Conservation (phyloP, 148 eudicot species). For the Chenopodium berlandieri region DNA sequence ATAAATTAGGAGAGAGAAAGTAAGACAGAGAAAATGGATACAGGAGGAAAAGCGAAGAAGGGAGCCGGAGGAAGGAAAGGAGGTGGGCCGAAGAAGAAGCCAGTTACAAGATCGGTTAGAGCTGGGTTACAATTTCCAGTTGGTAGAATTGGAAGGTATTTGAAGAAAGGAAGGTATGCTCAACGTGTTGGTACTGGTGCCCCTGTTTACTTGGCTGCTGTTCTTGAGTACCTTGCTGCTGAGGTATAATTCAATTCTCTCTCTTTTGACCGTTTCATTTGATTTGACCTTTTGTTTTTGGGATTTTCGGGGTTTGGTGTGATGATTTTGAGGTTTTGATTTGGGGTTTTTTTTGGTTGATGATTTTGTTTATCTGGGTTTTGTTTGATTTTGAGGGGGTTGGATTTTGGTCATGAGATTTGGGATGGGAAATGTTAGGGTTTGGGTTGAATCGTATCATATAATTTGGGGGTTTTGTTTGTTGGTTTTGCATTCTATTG, state of each 20-base stretch:
- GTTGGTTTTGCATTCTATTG: not conserved
- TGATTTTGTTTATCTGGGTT: not conserved
- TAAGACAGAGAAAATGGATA: slow-evolving; percentile 13
- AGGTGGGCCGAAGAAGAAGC: slow-evolving; percentile 33
- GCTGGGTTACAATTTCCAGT: slow-evolving; percentile 30
- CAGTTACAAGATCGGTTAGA: slow-evolving; percentile 22
- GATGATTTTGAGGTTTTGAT: not conserved
- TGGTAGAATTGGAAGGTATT: slow-evolving; percentile 25
- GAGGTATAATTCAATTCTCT: not conserved
- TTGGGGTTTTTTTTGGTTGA: not conserved
- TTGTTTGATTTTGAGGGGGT: not conserved
- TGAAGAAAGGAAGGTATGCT: slow-evolving; percentile 34
- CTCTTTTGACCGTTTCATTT: not conserved
- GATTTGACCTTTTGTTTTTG: not conserved
- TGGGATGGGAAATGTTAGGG: not conserved
- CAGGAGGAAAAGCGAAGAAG: slow-evolving; percentile 20
- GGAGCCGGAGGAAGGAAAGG: slow-evolving; percentile 31
- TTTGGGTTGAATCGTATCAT: not conserved
- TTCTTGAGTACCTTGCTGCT: slow-evolving; percentile 29
- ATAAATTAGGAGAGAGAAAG: not conserved
- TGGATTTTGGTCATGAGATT: not conserved
- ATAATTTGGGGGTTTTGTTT: not conserved
- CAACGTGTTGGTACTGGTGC: slow-evolving; percentile 33
- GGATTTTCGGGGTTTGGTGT: not conserved
- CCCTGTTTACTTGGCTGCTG: slow-evolving; percentile 33